Base-by-base conservation (phyloP, 495 filamentous ascomycete genomes). In the Bacidia gigantensis region DNA sequence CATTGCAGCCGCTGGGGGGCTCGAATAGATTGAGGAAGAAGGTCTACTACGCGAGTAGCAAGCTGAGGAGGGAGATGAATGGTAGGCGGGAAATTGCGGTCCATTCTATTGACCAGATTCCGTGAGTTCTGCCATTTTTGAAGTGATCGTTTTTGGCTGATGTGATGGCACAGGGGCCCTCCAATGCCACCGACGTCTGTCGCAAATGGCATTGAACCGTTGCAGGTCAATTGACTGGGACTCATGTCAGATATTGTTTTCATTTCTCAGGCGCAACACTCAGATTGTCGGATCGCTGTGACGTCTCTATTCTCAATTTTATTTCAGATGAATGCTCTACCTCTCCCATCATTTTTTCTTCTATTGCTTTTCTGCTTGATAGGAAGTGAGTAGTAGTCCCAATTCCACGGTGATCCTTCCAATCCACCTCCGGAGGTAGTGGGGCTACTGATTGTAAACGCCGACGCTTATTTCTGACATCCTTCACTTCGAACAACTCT, bases 11-110 rank as follows among this genome's bases (percentile, higher is more conserved):
- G 17, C 52, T 72, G 11, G 68, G 69, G 0, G 64, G 64, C 38
- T 58, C 67, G 14, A 76, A 74, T 55, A 54, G 72, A 53, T 57
- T 72, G 53, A 62, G 72, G 45, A 62, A 61, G 56, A 67, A 71
- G 61, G 61, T 65, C 41, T 66, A 65, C 39, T 58, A 60, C 24
- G 63, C 66, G n/a, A 69, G 62, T 50, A 65, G 65, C 39, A 55
- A 57, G 11, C 52, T 69, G 49, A 48, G 57, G 18, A 53, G 64
- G 25, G 60, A 61, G 52, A 63, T 69, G 57, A 69, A 68, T 25
- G 64, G 55, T 1, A 62, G 61, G 38, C 53, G 53, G 25, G 60
- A 62, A 29, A 58, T 66, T 11, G 51, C 60, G 35, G 55, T 65
- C n/a, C 56, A 56, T 46, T 61, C 41, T 11, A 62, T 65, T 26